Base-by-base conservation (phyloP, 2,329 filamentous ascomycete species). In the Lomentospora prolificans region DNA sequence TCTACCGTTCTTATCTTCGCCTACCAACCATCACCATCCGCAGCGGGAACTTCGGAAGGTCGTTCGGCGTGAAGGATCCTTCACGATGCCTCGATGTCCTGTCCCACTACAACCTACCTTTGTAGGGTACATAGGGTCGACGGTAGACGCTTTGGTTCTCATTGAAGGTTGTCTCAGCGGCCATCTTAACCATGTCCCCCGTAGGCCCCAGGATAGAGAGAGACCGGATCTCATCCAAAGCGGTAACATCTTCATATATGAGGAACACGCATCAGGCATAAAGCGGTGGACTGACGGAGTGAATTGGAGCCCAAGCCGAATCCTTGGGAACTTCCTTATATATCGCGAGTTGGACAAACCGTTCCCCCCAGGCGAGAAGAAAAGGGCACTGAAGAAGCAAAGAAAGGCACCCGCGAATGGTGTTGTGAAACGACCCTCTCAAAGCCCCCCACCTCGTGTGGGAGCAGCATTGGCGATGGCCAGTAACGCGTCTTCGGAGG, bases 241-340 rank as follows among this genome's bases (percentile, higher is more conserved):
- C 62, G 91, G 91, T 33, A 86, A 87, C 61, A 81, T 96, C 50
- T 94, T 96, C 70, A 89, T 96, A 61, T 96, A 96, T 68, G 90
- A 95, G 65, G 90, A 96, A 67, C 86, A 89, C 59, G 85, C 89
- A 0, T 95, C 90, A 0, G 90, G 90, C 4, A 95, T 96, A 72
- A 95, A 95, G 72, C 80, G 91, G 56, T 96, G 91, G 91, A 96
- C 90, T 0, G 91, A 96, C 62, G 90, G 91, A 12, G 82, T 92
- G 9, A 85, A 86, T 5, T 96, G 91, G 91, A 95, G 89, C 62
- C 91, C 91, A 0, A 95, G 86, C 68, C 85, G 87, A 14, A 92
- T 95, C 51, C 75, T 92, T 51, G 86, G 86, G 57, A 94, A 94
- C 66, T 95, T 90, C 63, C 78, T 95, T 46, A 81, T 95, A 61